phyloP scores from a whole-genome alignment of 1,284 basidiomycete genomes.

The Uromyces viciae-fabae region DNA sequence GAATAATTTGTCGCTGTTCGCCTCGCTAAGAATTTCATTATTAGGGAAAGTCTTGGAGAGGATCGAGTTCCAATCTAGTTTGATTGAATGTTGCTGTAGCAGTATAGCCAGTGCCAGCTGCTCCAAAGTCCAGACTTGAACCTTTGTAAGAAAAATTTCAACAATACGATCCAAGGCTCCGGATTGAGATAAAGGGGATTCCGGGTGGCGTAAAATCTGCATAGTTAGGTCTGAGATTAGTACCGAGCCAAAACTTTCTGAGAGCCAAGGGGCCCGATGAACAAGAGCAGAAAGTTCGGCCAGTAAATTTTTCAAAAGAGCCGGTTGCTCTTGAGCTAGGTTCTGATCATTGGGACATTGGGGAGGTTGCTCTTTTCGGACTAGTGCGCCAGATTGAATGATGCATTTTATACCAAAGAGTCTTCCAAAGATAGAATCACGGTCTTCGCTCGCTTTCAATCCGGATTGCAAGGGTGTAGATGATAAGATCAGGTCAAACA shows the following conservation, averaged over 20 bases:
- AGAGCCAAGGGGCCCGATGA: conserved; percentile 18
- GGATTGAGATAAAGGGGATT: conserved; percentile 1
- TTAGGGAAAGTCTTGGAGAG: conserved; percentile 7
- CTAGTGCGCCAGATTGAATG: conserved; percentile 51
- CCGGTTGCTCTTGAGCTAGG: not conserved
- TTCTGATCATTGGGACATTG: not conserved
- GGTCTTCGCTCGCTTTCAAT: conserved; percentile 52
- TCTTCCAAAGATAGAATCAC: conserved; percentile 54
- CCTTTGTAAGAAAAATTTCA: not conserved
- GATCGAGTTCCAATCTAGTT: conserved; percentile 32
- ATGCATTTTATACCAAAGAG: conserved; percentile 54
- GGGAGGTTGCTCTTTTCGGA: conserved; percentile 23
- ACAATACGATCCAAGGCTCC: conserved; percentile 10
- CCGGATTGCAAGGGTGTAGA: conserved; percentile 49
- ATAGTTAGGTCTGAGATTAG: not conserved
- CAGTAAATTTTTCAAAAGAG: conserved; percentile 7
- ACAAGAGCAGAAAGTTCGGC: conserved; percentile 1
- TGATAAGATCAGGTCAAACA: conserved; percentile 47
- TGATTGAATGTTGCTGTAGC: conserved; percentile 13
- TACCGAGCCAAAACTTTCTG: conserved; percentile 35
- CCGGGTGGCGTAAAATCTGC: not conserved
- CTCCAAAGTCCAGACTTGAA: conserved; percentile 19
- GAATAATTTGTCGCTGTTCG: conserved; percentile 15
- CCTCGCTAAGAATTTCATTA: conserved; percentile 20
- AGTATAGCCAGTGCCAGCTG: conserved; percentile 23